A percentile compares a stretch with the other conserved stretches of the same genome.
These are phyloP conservation scores for Rubia peregrina DNA, from an alignment of 305 asterid genomes.

Conservation along the genomic window DNA sequence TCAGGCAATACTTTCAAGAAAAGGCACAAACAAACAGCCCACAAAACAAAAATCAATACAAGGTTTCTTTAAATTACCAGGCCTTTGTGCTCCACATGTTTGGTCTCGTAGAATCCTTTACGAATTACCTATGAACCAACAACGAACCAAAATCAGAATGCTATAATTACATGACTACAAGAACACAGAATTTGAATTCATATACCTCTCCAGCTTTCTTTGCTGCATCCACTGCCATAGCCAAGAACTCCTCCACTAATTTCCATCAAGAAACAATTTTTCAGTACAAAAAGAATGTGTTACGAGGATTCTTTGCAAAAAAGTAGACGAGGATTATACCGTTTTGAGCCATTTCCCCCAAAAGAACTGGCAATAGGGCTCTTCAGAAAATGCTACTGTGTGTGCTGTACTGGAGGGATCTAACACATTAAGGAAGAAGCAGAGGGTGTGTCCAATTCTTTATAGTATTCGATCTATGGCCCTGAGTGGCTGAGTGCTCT, in stretches of 20 bases:
- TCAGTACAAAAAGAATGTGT: constrained; percentile 17
- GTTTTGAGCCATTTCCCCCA: constrained; percentile 43
- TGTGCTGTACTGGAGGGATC: not conserved
- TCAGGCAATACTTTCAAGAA: not conserved
- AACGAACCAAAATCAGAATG: constrained; percentile 14
- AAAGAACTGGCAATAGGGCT: constrained; percentile 12
- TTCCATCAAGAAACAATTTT: constrained; percentile 9
- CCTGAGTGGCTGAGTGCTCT: constrained; percentile 7
- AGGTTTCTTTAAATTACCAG: constrained; percentile 30
- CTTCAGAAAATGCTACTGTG: not conserved
- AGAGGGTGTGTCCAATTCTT: not conserved
- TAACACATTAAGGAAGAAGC: not conserved
- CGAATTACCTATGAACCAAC: constrained; percentile 52
- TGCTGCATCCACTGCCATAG: constrained; percentile 76
- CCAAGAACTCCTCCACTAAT: constrained; percentile 57
- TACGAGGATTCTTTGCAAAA: not conserved
- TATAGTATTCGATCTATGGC: constrained; percentile 9
- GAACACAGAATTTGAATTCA: not conserved
- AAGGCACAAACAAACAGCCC: constrained; percentile 3
- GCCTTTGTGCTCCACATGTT: constrained; percentile 89
- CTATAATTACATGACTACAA: not conserved
- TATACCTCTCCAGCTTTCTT: constrained; percentile 79
- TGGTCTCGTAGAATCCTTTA: constrained; percentile 57
- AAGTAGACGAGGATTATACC: constrained; percentile 30
- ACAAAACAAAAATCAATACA: not conserved